These are phyloP conservation scores for Venturia nashicola DNA, from an alignment of 2,329 filamentous ascomycete genomes.

Conservation along the genomic window DNA sequence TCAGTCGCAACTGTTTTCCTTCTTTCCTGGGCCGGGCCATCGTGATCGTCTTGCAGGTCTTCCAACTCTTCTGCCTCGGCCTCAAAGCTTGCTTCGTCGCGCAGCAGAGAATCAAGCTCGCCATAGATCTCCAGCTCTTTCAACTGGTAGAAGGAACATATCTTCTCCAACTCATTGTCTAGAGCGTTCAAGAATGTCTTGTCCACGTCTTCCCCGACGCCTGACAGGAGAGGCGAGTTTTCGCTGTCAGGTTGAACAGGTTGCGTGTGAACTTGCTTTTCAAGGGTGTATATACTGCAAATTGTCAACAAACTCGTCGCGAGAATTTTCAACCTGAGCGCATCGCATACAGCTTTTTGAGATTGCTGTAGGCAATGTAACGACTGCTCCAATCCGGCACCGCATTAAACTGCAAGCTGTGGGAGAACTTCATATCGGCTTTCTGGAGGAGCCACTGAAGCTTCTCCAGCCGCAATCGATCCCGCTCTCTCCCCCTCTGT, in stretches of 20 bases:
- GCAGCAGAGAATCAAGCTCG: constrained; percentile 65
- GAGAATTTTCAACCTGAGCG: background rate
- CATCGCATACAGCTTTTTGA: constrained; percentile 80
- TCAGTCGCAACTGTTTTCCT: constrained; percentile 13
- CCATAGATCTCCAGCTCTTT: constrained; percentile 82
- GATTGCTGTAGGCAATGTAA: constrained; percentile 96
- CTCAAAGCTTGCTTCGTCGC: constrained; percentile 59
- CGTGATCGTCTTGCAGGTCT: constrained; percentile 24
- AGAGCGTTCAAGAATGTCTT: constrained; percentile 69
- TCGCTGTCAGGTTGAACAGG: constrained; percentile 53
- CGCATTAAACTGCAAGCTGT: constrained; percentile 98
- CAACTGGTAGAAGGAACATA: constrained; percentile 75
- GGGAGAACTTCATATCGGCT: constrained; percentile 86
- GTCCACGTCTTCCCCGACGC: constrained; percentile 55
- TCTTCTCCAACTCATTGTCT: constrained; percentile 85
- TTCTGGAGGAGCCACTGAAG: constrained; percentile 46
- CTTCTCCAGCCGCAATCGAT: constrained; percentile 46
- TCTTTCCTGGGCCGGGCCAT: constrained; percentile 17
- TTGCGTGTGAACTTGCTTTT: constrained; percentile 62
- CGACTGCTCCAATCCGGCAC: constrained; percentile 99
- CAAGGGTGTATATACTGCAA: constrained; percentile 82
- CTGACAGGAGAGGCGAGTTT: constrained; percentile 66
- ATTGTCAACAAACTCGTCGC: background rate
- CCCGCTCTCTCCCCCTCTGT: background rate
- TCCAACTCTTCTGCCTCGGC: constrained; percentile 34